These are phyloP conservation scores for Calonectria pseudoreteaudii DNA, from an alignment of 2,329 filamentous ascomycete genomes.

Conservation along the genomic window DNA sequence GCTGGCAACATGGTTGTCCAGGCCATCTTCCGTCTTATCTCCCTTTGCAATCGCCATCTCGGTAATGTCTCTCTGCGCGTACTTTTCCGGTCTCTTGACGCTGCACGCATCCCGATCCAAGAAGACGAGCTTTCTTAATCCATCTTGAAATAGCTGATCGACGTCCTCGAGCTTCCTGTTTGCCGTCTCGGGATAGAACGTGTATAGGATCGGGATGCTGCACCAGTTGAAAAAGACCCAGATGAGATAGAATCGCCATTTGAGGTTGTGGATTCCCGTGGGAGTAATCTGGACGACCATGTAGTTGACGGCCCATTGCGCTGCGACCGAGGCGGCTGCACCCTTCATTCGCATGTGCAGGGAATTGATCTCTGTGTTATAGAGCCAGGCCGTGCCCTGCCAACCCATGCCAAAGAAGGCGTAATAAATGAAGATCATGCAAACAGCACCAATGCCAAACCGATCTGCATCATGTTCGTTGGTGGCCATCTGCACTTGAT, in stretches of 20 bases:
- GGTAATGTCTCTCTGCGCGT: background rate
- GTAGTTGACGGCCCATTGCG: background rate
- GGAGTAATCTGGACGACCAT: background rate
- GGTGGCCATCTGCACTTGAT: background rate
- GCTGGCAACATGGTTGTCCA: background rate
- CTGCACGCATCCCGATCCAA: background rate
- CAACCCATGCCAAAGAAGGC: background rate
- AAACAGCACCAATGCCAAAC: background rate
- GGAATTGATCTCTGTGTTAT: background rate
- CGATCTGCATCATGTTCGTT: background rate
- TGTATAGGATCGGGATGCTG: conserved; percentile 2
- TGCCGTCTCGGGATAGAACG: conserved; percentile 5
- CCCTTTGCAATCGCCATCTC: background rate
- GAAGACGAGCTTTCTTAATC: background rate
- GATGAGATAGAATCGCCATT: conserved; percentile 8
- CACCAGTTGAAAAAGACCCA: conserved; percentile 15
- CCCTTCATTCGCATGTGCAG: background rate
- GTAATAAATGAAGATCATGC: background rate
- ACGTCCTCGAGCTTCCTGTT: background rate
- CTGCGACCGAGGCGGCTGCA: background rate
- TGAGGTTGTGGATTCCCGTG: conserved; percentile 7
- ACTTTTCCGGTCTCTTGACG: background rate
- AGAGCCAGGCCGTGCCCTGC: background rate
- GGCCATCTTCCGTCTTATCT: background rate
- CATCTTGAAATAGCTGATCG: background rate